Conservation (phyloP, 2,329 filamentous ascomycete species). For the Penicillium expansum region DNA sequence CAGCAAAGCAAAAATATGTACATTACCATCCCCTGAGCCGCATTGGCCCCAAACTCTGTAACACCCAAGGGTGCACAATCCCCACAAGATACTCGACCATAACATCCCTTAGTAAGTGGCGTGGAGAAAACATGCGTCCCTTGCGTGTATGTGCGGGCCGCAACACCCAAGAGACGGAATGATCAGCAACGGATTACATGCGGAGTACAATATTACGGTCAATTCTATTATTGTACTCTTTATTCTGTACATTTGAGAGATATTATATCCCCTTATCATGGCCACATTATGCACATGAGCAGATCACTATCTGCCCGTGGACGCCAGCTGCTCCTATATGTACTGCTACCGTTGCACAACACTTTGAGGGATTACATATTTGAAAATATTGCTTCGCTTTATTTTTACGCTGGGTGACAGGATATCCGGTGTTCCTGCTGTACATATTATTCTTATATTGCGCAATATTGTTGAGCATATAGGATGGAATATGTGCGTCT, state of each 20-base stretch:
- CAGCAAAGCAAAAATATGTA: neutral
- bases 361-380: neutral
- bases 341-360: neutral
- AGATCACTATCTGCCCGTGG: neutral
- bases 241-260: neutral
- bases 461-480: neutral
- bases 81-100: neutral
- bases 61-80: neutral
- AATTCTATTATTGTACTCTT: neutral
- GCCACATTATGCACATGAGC: neutral
- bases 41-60: conserved; percentile 3
- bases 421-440: neutral
- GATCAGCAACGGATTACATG: conserved; percentile 2
- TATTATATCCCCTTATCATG: neutral
- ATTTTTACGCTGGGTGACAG: neutral
- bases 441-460: neutral
- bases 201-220: neutral
- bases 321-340: neutral
- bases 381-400: neutral
- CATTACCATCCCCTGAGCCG: conserved; percentile 1
- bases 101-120: neutral
- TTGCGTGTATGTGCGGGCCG: conserved; percentile 8
- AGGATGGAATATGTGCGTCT: neutral
- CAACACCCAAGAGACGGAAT: neutral
- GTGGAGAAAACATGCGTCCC: conserved; percentile 4